Evolutionary conservation across 2,329 filamentous ascomycete species (phyloP).

Genomic region (Calycina herbarum): DNA sequence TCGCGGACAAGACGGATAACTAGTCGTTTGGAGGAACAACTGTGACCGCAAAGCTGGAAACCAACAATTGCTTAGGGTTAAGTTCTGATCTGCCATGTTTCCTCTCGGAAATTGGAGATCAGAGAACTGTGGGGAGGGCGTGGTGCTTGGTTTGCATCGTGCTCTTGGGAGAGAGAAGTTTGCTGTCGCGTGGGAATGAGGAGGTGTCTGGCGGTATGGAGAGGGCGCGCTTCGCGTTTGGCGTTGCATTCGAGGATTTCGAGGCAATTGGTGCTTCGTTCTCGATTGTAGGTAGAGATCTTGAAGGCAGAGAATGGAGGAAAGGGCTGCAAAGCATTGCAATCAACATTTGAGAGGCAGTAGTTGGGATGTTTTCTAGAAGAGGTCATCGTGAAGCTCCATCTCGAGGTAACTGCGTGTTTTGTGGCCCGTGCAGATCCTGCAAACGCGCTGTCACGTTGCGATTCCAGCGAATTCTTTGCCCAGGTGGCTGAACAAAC

Average conservation of each 20-base stretch:
- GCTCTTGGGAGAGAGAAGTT: constrained; percentile 43
- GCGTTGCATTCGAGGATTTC: constrained; percentile 28
- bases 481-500: too few relatives aligned
- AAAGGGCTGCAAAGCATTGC: constrained; percentile 25
- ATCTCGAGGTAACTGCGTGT: too few relatives aligned
- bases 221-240: constrained; percentile 27
- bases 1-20: constrained; percentile 35
- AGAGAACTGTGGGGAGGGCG: constrained; percentile 81
- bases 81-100: constrained; percentile 77
- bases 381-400: not conserved
- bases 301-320: constrained; percentile 10
- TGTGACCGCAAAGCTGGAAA: constrained; percentile 72
- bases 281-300: constrained; percentile 19
- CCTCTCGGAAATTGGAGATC: constrained; percentile 68
- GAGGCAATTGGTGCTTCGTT: constrained; percentile 22
- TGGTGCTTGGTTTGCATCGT: constrained; percentile 56
- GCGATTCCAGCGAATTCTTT: too few relatives aligned
- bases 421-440: not conserved
- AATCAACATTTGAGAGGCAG: constrained; percentile 30
- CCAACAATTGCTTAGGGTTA: constrained; percentile 89
- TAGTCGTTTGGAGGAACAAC: constrained; percentile 73
- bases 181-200: constrained; percentile 23
- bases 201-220: constrained; percentile 28
- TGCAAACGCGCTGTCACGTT: not conserved
- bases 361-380: constrained; percentile 25